Conservation (phyloP, 2,329 filamentous ascomycete genomes). For the Hirsutella rhossiliensis region DNA sequence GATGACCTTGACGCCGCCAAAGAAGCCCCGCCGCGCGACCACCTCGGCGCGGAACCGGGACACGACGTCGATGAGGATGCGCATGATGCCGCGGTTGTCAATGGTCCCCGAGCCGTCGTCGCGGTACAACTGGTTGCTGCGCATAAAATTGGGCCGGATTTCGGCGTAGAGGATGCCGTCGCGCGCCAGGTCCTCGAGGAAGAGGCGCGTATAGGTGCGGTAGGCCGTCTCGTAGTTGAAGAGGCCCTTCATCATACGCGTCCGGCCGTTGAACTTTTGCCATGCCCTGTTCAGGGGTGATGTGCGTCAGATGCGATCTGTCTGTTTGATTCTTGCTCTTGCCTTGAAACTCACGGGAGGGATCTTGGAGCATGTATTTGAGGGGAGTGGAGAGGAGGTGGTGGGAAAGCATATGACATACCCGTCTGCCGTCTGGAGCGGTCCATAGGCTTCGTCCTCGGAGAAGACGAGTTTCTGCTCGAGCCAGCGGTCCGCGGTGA, state of each 20-base stretch:
- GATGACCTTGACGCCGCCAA: slow-evolving; percentile 57
- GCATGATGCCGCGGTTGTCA: slow-evolving; percentile 46
- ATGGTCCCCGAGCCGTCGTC: slow-evolving; percentile 42
- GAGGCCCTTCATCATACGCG: slow-evolving; percentile 61
- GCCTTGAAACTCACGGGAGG: no score
- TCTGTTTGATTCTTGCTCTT: no score
- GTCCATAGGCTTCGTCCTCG: slow-evolving; percentile 45
- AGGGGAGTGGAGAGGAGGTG: no score
- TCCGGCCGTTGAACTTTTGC: slow-evolving; percentile 55
- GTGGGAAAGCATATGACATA: slow-evolving; percentile 21
- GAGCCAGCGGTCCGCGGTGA: slow-evolving; percentile 38
- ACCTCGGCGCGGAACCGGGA: slow-evolving; percentile 28
- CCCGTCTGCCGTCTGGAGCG: slow-evolving; percentile 39
- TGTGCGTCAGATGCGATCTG: not conserved
- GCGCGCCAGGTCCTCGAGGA: slow-evolving; percentile 47
- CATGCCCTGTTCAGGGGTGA: slow-evolving; percentile 29
- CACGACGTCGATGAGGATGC: slow-evolving; percentile 45
- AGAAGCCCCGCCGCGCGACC: slow-evolving; percentile 22
- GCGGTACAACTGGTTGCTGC: slow-evolving; percentile 45
- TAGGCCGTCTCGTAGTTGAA: slow-evolving; percentile 56
- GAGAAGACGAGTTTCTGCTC: slow-evolving; percentile 49
- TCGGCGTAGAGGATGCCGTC: slow-evolving; percentile 63
- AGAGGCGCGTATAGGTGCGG: slow-evolving; percentile 43
- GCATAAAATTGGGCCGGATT: slow-evolving; percentile 58
- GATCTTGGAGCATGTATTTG: no score